Evolutionary conservation across 2,329 filamentous ascomycete species (phyloP).

Genomic region (Arthroderma uncinatum): DNA sequence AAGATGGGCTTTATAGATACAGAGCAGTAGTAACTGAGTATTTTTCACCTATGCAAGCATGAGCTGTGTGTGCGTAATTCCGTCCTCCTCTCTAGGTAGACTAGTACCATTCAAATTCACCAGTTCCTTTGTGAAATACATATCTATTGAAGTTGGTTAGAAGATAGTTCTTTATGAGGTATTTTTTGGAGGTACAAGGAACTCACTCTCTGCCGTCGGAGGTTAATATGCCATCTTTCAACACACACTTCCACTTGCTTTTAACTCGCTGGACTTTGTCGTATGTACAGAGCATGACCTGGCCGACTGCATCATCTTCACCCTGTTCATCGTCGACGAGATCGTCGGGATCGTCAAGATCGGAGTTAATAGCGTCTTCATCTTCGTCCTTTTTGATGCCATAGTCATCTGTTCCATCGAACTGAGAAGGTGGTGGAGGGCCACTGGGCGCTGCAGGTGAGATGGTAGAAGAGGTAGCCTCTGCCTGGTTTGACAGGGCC

Average conservation of each 20-base stretch:
- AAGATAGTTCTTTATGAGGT: background rate
- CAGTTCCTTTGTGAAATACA: constrained; percentile 93
- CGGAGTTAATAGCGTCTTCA: constrained; percentile 96
- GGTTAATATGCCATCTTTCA: constrained; percentile 91
- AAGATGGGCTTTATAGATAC: background rate
- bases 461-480: constrained; percentile 5
- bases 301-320: constrained; percentile 68
- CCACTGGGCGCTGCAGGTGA: constrained; percentile 12
- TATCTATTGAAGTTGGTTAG: constrained; percentile 43
- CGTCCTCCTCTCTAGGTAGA: constrained; percentile 6
- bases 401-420: constrained; percentile 46
- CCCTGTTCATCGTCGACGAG: constrained; percentile 73
- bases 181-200: background rate
- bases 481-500: background rate
- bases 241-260: constrained; percentile 99
- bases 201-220: constrained; percentile 80
- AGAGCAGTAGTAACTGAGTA: background rate
- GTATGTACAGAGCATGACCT: constrained; percentile 98
- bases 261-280: constrained; percentile 98
- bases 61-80: background rate
- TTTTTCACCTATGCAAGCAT: background rate
- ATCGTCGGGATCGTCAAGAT: constrained; percentile 90
- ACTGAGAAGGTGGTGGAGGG: constrained; percentile 32
- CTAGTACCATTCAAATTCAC: constrained; percentile 87
- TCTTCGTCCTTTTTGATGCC: constrained; percentile 49